phyloP scores from a whole-genome alignment of 2,329 filamentous ascomycete species.

The Colletotrichum kahawae region DNA sequence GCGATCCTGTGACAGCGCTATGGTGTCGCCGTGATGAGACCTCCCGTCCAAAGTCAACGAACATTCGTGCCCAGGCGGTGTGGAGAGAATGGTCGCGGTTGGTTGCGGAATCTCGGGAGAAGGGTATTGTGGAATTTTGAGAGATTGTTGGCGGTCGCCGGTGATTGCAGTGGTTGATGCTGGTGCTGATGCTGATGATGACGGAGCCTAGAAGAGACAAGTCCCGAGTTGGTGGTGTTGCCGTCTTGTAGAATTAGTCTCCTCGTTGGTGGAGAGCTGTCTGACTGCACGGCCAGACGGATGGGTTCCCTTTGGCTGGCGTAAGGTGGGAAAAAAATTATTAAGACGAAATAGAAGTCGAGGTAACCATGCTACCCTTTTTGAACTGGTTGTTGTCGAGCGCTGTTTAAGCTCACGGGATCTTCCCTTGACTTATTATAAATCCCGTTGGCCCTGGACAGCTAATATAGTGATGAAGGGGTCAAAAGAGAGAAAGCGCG shows the following conservation, averaged over 20 bases:
- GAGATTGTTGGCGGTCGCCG: not conserved
- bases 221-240: constrained; percentile 2
- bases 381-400: constrained; percentile 15
- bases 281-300: constrained; percentile 11
- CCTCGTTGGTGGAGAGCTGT: constrained; percentile 17
- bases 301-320: constrained; percentile 12
- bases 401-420: constrained; percentile 28
- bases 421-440: constrained; percentile 34
- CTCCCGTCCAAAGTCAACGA: constrained; percentile 30
- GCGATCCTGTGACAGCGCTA: constrained; percentile 16
- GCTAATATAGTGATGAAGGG: constrained; percentile 39
- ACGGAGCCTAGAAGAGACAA: not conserved
- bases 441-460: constrained; percentile 33
- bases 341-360: constrained; percentile 20
- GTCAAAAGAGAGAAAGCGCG: constrained; percentile 33
- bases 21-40: constrained; percentile 18
- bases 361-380: constrained; percentile 21
- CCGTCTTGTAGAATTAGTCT: constrained; percentile 1
- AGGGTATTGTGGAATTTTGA: not conserved
- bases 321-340: constrained; percentile 15
- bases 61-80: constrained; percentile 30
- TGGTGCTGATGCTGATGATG: not conserved
- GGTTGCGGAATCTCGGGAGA: not conserved
- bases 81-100: constrained; percentile 20
- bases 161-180: not conserved